Evolutionary conservation across 345 rosid genomes (phyloP), one percentile per base, ranked within the genome.

Genomic region (Camelina hispida): DNA sequence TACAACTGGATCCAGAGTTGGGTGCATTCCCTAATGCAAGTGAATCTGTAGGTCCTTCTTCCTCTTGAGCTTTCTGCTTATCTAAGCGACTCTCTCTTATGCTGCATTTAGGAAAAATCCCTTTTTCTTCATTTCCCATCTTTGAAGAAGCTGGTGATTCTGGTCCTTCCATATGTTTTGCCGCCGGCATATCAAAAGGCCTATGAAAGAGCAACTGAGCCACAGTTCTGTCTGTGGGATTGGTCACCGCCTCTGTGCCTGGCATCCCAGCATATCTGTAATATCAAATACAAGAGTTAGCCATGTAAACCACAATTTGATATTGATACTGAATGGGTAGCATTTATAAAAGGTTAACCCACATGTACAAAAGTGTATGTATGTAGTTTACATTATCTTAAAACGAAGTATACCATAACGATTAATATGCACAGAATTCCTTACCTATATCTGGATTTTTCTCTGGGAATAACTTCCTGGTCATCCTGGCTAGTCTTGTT

Each of bases 141-240:
- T 82, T 86, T 6, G 81, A 16, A 40, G 89, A 82, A 78, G 66
- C 83, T 25, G 86, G 88, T 65, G 93, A 87, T 74, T 84, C 86
- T 40, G 92, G 83, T 16, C 85, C 86, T 69, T 79, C 88, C 22
- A 81, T 73, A 70, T 77, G 82, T 63, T 84, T 91, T 73, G 75
- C 77, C 0, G 71, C 74, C 1, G 81, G 70, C 51, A 74, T 62
- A 32, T 90, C 91, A 62, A 79, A 43, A 34, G 91, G 91, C 78
- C 90, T 82, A 71, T 87, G 93, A 70, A 95, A 93, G 79, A 95
- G 96, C 82, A 95, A 84, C 83, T 83, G 91, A 61, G 98, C 99
- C 62, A 95, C 89, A 34, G 84, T 81, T 58, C 98, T 88, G 75
- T 95, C 97, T 50, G 89, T 81, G 37, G 97, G 94, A 70, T 95